Conservation (phyloP, 2,329 filamentous ascomycete genomes). For the Xylariaceae sp. region DNA sequence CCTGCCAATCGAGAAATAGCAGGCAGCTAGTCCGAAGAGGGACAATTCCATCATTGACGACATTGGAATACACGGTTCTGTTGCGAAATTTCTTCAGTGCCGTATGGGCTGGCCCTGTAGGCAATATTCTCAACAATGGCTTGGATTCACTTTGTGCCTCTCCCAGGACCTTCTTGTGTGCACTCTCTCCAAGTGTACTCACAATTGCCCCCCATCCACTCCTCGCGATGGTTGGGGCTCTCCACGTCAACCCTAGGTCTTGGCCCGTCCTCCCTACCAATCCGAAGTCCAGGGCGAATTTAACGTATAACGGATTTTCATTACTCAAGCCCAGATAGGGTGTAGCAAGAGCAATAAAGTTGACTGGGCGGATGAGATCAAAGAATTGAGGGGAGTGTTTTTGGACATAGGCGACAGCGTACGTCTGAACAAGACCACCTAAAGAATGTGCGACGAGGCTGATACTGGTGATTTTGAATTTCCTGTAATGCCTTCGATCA, state of each 20-base stretch:
- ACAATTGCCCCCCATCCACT: conserved; percentile 89
- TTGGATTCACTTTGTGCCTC: conserved; percentile 75
- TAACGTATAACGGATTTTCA: conserved; percentile 95
- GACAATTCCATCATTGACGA: conserved; percentile 96
- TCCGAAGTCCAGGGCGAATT: conserved; percentile 93
- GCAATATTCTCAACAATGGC: conserved; percentile 80
- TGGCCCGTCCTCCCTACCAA: conserved; percentile 94
- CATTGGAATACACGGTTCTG: conserved; percentile 90
- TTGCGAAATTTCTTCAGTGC: conserved; percentile 86
- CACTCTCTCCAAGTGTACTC: conserved; percentile 69
- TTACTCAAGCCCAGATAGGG: conserved; percentile 91
- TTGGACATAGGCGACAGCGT: conserved; percentile 93
- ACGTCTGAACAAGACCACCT: conserved; percentile 85
- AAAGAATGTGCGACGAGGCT: conserved; percentile 93
- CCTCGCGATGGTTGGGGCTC: conserved; percentile 77
- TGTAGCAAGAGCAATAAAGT: conserved; percentile 84
- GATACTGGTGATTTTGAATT: conserved; percentile 87
- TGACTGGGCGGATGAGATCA: conserved; percentile 76
- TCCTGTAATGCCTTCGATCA: conserved; percentile 39
- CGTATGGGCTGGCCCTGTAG: conserved; percentile 84
- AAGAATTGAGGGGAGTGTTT: conserved; percentile 94
- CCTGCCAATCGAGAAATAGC: conserved; percentile 96
- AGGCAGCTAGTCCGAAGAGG: conserved; percentile 91
- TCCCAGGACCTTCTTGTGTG: conserved; percentile 56
- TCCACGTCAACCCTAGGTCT: conserved; percentile 91